A percentile compares a stretch with the other conserved stretches of the same genome.
These are phyloP conservation scores for Stramenopiles sp. DNA, from an alignment of 352 stramenopile genomes.

Conservation along the genomic window DNA sequence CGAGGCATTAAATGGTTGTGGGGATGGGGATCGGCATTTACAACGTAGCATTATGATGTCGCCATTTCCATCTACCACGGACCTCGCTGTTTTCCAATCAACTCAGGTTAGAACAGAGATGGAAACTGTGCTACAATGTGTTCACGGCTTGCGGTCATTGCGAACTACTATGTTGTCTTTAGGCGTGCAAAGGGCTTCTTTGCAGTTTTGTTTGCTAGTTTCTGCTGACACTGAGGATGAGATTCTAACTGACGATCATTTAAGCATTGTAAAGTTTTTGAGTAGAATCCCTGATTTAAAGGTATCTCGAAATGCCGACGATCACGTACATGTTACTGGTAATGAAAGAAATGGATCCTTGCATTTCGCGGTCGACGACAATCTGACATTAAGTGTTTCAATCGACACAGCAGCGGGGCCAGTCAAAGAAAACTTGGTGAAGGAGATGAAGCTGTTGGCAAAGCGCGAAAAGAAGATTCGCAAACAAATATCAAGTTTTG, in stretches of 20 bases:
- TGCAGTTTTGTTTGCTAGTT: background rate
- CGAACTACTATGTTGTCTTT: background rate
- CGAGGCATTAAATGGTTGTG: no score
- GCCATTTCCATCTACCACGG: background rate
- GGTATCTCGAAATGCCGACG: background rate
- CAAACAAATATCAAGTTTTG: constrained; percentile 4
- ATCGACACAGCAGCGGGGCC: background rate
- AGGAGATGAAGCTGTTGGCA: background rate
- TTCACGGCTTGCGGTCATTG: background rate
- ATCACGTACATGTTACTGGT: background rate
- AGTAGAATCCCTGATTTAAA: background rate
- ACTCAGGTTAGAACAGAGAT: background rate
- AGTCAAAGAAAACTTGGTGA: background rate
- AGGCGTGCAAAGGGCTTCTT: background rate
- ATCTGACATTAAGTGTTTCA: background rate
- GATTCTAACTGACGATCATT: background rate
- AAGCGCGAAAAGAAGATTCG: background rate
- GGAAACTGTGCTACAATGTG: background rate
- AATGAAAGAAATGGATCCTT: constrained; percentile 1
- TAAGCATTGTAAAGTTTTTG: background rate
- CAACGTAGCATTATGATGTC: constrained; percentile 3
- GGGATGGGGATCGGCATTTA: no score
- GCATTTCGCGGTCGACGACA: background rate
- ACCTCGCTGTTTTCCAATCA: background rate
- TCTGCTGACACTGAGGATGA: background rate